Base-by-base conservation (phyloP, 2,329 filamentous ascomycete species). In the Zarea fungicola region DNA sequence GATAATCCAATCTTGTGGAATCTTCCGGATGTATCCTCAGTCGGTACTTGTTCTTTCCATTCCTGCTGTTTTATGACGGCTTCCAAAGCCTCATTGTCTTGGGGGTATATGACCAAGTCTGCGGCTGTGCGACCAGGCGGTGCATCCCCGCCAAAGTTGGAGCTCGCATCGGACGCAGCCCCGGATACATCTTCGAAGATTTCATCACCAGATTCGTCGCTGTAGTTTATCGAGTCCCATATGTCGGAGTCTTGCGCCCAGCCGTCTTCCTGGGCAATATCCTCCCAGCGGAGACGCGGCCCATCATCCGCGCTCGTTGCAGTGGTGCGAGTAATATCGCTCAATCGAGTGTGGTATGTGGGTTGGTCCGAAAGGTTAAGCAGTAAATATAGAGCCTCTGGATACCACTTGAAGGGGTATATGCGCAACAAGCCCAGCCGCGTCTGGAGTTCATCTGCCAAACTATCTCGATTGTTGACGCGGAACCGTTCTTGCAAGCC, bases 401-500 rank as follows among this genome's bases (percentile, higher is more conserved):
- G 90, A 6, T 82, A 81, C 78, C 81, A 92, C 65, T 82, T 83
- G 36, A 75, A 61, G 9, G 75, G 29, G 67, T 71, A 43, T 52
- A 67, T 60, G 10, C 76, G 69, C 18, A 96, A 66, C 52, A 83
- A 78, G 32, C 76, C 68, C 13, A 89, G 65, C 29, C 86, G 53
- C 44, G 70, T 62, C 6, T 75, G 70, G 34, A 96, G 67, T 51
- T 85, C 82, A 49, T 91, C 83, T 11, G 89, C 89, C 22, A 96
- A 71, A 32, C 81, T 81, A 58, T 96, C 91, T 53, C 87, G 82
- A 60, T 87, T 84, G 41, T 89, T 76, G 47, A 97, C 77, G 26
- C 83, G 79, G 58, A 96, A 93, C 58, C 92, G 90, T 69, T 97
- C 93, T 56, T 91, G 84, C 3, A 96, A 73, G 1, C 87, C 87